These are phyloP conservation scores for Termitomyces sp. DNA, from an alignment of 768 basidiomycete species.

Conservation along the genomic window DNA sequence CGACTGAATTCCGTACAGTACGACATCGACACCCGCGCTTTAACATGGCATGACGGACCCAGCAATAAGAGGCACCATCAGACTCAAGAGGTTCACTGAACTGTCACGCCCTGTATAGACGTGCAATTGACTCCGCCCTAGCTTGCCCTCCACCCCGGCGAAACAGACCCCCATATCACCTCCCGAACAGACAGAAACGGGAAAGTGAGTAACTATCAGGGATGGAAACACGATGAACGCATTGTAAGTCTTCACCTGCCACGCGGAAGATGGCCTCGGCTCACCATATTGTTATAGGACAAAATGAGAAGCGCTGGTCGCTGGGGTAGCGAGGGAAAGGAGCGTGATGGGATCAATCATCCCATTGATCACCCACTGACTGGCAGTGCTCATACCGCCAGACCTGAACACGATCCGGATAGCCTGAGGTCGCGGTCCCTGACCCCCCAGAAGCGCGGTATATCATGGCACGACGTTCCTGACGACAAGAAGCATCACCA, in stretches of 20 bases:
- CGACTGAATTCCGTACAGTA: background rate
- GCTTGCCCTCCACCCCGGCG: background rate
- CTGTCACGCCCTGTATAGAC: background rate
- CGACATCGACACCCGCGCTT: background rate
- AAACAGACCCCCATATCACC: background rate
- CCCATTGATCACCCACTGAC: background rate
- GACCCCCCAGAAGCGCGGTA: background rate
- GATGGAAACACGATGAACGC: background rate
- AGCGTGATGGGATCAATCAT: background rate
- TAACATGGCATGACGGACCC: background rate
- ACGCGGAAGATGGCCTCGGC: background rate
- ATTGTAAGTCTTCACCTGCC: background rate
- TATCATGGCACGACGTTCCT: background rate
- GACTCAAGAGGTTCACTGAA: background rate
- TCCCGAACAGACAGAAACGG: background rate
- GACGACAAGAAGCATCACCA: background rate
- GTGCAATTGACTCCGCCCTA: background rate
- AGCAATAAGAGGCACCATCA: background rate
- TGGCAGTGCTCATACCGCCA: background rate
- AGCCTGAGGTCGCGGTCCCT: background rate
- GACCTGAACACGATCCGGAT: background rate
- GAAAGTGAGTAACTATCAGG: background rate
- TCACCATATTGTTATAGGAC: background rate
- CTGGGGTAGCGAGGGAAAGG: background rate
- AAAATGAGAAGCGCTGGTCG: background rate